phyloP scores from a whole-genome alignment of 306 rosid genomes.

The Castanea crenata region DNA sequence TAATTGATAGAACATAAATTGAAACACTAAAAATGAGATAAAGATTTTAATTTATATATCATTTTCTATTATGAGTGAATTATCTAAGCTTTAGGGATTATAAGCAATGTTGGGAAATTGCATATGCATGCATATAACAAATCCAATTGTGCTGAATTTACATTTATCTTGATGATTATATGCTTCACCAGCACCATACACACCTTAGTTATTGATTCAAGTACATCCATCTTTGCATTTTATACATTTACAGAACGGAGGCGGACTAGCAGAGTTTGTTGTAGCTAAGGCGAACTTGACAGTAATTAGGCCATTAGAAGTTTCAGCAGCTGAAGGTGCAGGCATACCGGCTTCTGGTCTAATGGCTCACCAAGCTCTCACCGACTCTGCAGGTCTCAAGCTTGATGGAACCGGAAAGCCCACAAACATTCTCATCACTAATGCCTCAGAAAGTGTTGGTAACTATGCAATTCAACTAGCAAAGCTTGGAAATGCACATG shows the following conservation, averaged over 20 bases:
- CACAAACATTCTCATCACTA: constrained; percentile 52
- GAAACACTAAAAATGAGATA: too few relatives aligned
- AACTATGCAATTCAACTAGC: constrained; percentile 67
- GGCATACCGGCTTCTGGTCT: constrained; percentile 62
- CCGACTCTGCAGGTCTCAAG: constrained; percentile 56
- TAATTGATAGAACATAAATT: too few relatives aligned
- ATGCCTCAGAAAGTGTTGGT: constrained; percentile 65
- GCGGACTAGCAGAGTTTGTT: constrained; percentile 64
- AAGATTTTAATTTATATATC: too few relatives aligned
- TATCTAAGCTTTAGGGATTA: too few relatives aligned
- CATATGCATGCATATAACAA: too few relatives aligned
- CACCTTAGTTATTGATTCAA: too few relatives aligned
- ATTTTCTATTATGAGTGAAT: too few relatives aligned
- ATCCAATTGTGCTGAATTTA: too few relatives aligned
- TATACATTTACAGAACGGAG: constrained; percentile 52
- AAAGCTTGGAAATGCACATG: constrained; percentile 53
- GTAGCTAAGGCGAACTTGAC: constrained; percentile 44
- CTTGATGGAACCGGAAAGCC: constrained; percentile 52
- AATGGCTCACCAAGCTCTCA: constrained; percentile 65
- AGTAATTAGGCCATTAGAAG: constrained; percentile 49
- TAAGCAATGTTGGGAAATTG: too few relatives aligned
- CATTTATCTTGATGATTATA: too few relatives aligned
- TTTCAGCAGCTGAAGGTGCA: constrained; percentile 59
- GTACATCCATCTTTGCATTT: background rate
- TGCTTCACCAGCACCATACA: too few relatives aligned